phyloP scores from a whole-genome alignment of 2,329 filamentous ascomycete genomes.

The Incumbomyces lentus region DNA sequence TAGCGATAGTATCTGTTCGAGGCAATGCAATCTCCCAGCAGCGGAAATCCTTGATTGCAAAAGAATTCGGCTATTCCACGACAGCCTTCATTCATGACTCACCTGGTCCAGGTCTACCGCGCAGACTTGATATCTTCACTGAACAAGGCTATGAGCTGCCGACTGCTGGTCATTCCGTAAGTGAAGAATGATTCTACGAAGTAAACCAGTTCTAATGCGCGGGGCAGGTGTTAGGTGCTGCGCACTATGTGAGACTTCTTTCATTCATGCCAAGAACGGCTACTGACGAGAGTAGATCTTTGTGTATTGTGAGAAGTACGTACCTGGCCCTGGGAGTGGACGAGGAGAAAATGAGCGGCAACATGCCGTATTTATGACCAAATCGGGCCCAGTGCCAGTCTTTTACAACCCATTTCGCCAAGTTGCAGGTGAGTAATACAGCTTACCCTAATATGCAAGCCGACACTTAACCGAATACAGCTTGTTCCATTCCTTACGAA shows the following conservation, averaged over 20 bases:
- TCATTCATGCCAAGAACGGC: too few species aligned
- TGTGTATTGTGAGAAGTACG: neutral
- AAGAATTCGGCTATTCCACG: slow-evolving; percentile 55
- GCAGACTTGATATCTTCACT: slow-evolving; percentile 52
- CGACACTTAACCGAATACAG: slow-evolving; percentile 28
- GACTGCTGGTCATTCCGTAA: slow-evolving; percentile 50
- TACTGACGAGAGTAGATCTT: slow-evolving; percentile 6
- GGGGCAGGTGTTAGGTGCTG: slow-evolving; percentile 42
- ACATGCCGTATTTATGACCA: slow-evolving; percentile 24
- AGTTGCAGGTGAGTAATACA: slow-evolving; percentile 15
- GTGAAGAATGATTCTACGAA: neutral
- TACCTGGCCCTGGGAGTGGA: slow-evolving; percentile 5
- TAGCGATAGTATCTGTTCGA: slow-evolving; percentile 48
- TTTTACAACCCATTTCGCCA: slow-evolving; percentile 30
- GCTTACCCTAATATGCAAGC: neutral
- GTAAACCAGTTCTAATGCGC: too few species aligned
- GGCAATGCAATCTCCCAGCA: slow-evolving; percentile 36
- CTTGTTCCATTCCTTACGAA: slow-evolving; percentile 57
- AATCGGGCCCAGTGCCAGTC: slow-evolving; percentile 35
- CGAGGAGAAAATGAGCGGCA: slow-evolving; percentile 14
- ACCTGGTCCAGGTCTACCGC: slow-evolving; percentile 26
- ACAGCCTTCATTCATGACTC: slow-evolving; percentile 51
- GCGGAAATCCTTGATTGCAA: slow-evolving; percentile 49
- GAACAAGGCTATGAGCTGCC: slow-evolving; percentile 41
- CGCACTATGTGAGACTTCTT: slow-evolving; percentile 33